Evolutionary conservation across 2,329 filamentous ascomycete genomes (phyloP), one percentile per base, ranked within the genome.

Genomic region (Sporothrix protearum): DNA sequence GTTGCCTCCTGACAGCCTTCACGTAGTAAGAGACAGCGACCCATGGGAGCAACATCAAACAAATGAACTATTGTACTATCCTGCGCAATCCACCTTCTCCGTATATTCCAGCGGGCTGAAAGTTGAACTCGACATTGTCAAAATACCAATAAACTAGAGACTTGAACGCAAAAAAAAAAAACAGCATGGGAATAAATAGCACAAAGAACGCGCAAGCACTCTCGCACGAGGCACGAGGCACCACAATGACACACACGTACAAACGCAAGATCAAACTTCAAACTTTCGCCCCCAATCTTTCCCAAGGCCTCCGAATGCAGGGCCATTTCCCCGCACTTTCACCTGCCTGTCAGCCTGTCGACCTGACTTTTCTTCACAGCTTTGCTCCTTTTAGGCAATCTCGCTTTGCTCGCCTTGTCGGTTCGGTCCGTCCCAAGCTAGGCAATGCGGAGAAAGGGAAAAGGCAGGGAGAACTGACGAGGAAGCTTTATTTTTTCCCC

Each of bases 401-500:
- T 36, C 19, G 25, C 12, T 33, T 30, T 51, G 1, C 28, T 49
- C 42, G 8, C n/a, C n/a, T 22, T 19, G 7, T 36, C 64, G 42
- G 64, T 36, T 51, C 64, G 64, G 64, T 51, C 64, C 64, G 64
- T 22, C 59, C 19, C 22, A 47, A 49, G 30, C 57, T 49, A 53
- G 69, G 22, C n/a, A 47, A 39, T 51, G 22, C 9, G 63, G 16
- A 14, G 14, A 25, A 42, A n/a, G 16, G 53, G 10, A 7, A 4
- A 57, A n/a, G 28, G 51, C 10, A 8, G 25, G 33, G 9, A 19
- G 7, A 10, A 39, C 42, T 7, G 19, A 33, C 33, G 42, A 45
- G 14, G 16, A 16, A 3, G 9, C 9, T 14, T 49, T 25, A 2
- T 1, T 30, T 57, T 1, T n/a, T 33, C n/a, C 39, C 9, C n/a